A percentile compares a stretch with the other conserved stretches of the same genome.
Conservation (phyloP, 2,329 filamentous ascomycete genomes). For the Apiospora rasikravindrae region DNA sequence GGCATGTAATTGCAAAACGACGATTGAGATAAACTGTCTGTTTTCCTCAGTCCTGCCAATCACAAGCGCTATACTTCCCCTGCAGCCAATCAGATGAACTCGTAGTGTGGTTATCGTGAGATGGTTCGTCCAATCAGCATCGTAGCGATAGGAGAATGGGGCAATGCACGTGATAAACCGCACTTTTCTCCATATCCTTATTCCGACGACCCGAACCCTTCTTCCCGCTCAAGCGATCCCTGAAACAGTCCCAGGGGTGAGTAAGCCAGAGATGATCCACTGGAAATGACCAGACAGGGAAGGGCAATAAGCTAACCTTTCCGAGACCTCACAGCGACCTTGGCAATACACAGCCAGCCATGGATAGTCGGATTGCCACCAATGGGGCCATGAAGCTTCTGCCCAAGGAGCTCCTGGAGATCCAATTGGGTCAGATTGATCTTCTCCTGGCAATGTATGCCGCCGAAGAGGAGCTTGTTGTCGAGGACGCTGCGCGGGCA, state of each 20-base stretch:
- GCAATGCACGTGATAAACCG: background rate
- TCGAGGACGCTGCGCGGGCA: conserved; percentile 31
- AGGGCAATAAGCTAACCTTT: background rate
- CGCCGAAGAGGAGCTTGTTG: conserved; percentile 39
- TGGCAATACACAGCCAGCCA: background rate
- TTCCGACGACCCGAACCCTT: background rate
- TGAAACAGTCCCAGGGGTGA: background rate
- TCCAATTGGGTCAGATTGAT: conserved; percentile 55
- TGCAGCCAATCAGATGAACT: background rate
- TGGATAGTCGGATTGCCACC: background rate
- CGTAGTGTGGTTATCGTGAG: background rate
- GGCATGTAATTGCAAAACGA: background rate
- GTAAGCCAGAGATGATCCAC: background rate
- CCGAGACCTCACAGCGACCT: background rate
- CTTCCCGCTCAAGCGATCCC: background rate
- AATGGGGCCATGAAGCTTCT: conserved; percentile 30
- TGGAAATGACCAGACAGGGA: background rate
- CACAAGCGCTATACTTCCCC: background rate
- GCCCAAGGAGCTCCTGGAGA: conserved; percentile 50
- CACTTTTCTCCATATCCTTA: conserved; percentile 14
- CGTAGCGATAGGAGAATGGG: background rate
- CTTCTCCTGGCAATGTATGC: conserved; percentile 60
- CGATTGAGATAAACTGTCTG: too few relatives aligned
- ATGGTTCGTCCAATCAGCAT: background rate
- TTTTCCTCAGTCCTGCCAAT: background rate